Percentiles rank a stretch among this genome's conserved stretches.
These are phyloP conservation scores for Glarea lozoyensis DNA, from an alignment of 495 filamentous ascomycete genomes.

Conservation along the genomic window DNA sequence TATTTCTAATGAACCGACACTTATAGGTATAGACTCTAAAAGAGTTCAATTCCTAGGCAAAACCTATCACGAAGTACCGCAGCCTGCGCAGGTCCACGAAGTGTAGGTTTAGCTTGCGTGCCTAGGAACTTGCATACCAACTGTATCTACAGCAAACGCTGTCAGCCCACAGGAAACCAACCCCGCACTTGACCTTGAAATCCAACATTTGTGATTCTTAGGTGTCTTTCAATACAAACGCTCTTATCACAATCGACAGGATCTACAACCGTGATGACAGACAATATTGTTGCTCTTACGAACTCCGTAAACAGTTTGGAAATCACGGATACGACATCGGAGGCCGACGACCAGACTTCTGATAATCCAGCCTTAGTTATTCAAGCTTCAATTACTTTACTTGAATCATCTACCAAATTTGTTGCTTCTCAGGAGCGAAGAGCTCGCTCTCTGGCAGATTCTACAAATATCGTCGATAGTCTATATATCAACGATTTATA, in stretches of 20 bases:
- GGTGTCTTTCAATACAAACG: neutral
- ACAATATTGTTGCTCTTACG: neutral
- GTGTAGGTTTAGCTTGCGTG: no score
- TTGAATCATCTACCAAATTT: neutral
- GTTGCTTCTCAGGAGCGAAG: neutral
- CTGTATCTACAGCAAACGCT: no score
- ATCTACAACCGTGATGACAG: neutral
- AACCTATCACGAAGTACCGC: no score
- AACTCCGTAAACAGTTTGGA: neutral
- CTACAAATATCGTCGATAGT: neutral
- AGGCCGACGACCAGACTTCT: neutral
- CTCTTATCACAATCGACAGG: neutral
- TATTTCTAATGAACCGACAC: no score
- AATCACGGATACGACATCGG: neutral
- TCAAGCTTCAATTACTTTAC: neutral
- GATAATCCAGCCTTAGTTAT: neutral
- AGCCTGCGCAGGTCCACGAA: no score
- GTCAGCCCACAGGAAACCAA: neutral
- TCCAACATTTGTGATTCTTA: neutral
- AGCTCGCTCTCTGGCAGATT: neutral
- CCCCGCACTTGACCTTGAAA: neutral
- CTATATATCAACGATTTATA: neutral
- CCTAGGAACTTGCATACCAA: no score
- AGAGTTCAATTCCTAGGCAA: no score
- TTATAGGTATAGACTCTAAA: no score